Evolutionary conservation across 2,329 filamentous ascomycete species (phyloP), one percentile per base, ranked within the genome.

Genomic region (Pseudophaeomoniella oleicola): DNA sequence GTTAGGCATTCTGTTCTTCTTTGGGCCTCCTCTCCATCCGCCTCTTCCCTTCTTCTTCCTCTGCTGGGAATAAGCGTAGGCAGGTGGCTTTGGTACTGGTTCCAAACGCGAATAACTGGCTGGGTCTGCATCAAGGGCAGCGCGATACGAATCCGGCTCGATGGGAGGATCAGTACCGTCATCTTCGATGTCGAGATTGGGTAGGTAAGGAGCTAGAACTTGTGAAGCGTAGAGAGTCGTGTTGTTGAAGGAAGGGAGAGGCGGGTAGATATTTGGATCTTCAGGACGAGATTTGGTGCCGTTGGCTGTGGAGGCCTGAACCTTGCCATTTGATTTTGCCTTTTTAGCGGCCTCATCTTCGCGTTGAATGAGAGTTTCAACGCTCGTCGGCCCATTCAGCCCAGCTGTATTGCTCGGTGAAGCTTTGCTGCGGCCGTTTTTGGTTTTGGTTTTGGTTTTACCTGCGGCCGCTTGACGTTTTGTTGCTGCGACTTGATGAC

Each of bases 341-440:
- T 27, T 27, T 6, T 6, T n/a, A n/a, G 22, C 22, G 6, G 22
- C 22, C 6, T 6, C 22, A 9, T 27, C 22, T 27, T 27, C 22
- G n/a, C 22, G 22, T 27, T 27, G 6, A n/a, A n/a, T n/a, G 6
- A 27, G 22, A n/a, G n/a, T 27, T 27, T 27, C 22, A n/a, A 27
- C 22, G n/a, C 22, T 27, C n/a, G 22, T 27, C 9, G 22, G 22
- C n/a, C 9, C 22, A 9, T 6, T 9, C n/a, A n/a, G 9, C n/a
- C 22, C 22, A 17, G 4, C 32, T 6, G 15, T 34, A 9, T 10
- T 16, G 17, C 16, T 6, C 9, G 14, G n/a, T 34, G 9, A 17
- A n/a, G 32, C 6, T 5, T 29, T 29, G 16, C n/a, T 9, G 19
- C 9, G 4, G 12, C 32, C 47, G 30, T 50, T 48, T 5, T 44